Percentiles rank a stretch among this genome's conserved stretches.
Evolutionary conservation across 805 yeast genomes (phyloP).

Genomic region (Clavispora santaluciae): DNA sequence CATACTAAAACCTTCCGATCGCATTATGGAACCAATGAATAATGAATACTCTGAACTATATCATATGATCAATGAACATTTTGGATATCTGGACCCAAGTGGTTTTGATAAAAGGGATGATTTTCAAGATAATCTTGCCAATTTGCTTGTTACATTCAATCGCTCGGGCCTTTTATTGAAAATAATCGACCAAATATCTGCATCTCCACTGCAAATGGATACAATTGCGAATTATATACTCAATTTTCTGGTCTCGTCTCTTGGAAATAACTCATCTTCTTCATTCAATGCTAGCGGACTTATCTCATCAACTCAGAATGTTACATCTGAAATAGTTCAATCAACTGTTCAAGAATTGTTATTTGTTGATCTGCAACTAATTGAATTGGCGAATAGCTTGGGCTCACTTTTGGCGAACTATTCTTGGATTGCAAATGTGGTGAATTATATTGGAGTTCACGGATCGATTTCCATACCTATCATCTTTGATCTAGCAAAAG

Average conservation of each 20-base stretch:
- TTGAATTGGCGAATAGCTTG: slow-evolving; percentile 18
- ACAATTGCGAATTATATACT: slow-evolving; percentile 20
- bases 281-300: background rate
- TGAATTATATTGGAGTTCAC: slow-evolving; percentile 32
- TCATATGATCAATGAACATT: slow-evolving; percentile 2
- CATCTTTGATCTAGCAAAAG: slow-evolving; percentile 25
- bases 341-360: slow-evolving; percentile 23
- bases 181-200: slow-evolving; percentile 27
- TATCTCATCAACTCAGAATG: background rate
- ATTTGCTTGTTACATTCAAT: slow-evolving; percentile 17
- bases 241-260: slow-evolving; percentile 10
- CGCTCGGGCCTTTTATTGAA: slow-evolving; percentile 22
- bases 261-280: background rate
- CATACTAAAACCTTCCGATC: background rate
- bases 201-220: slow-evolving; percentile 25
- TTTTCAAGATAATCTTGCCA: slow-evolving; percentile 5
- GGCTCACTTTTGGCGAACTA: slow-evolving; percentile 25
- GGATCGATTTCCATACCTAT: slow-evolving; percentile 24
- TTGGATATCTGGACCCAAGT: background rate
- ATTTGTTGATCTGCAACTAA: slow-evolving; percentile 26
- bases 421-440: slow-evolving; percentile 26
- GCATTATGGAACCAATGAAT: slow-evolving; percentile 9
- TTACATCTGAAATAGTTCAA: slow-evolving; percentile 24
- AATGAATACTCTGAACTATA: slow-evolving; percentile 7
- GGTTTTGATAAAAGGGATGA: slow-evolving; percentile 7